Conservation (phyloP, 1,139 yeast species). For the Geotrichum restrictum region DNA sequence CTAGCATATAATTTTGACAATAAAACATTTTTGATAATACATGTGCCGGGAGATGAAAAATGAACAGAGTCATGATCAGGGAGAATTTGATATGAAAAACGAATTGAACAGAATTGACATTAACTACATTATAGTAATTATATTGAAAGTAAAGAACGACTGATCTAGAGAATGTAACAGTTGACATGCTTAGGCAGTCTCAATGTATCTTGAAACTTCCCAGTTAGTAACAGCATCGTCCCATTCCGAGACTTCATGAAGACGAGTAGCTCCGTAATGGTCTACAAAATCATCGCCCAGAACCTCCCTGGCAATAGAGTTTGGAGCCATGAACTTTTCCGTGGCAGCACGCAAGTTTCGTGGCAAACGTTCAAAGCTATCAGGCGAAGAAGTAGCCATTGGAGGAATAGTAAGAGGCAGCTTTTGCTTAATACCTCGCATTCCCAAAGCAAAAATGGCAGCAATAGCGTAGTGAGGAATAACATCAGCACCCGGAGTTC, state of each 20-base stretch:
- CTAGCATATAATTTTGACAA: too few relatives aligned
- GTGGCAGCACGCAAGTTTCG: conserved; percentile 34
- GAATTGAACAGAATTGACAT: too few relatives aligned
- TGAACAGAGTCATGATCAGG: too few relatives aligned
- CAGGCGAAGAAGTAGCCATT: conserved; percentile 29
- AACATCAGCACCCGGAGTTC: conserved; percentile 42
- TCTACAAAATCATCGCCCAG: conserved; percentile 40
- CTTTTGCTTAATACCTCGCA: conserved; percentile 36
- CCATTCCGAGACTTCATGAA: conserved; percentile 36
- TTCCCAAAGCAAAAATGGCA: conserved; percentile 39
- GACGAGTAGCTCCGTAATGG: conserved; percentile 38
- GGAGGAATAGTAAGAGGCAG: conserved; percentile 34
- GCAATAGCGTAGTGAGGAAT: conserved; percentile 39
- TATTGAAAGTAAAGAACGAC: too few relatives aligned
- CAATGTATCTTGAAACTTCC: conserved; percentile 39
- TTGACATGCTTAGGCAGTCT: conserved; percentile 30
- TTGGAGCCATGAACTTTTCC: conserved; percentile 30
- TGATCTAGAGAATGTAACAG: too few relatives aligned
- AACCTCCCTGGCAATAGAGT: conserved; percentile 36
- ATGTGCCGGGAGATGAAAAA: too few relatives aligned
- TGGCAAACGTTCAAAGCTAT: conserved; percentile 34
- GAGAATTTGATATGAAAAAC: too few relatives aligned
- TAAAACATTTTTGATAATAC: too few relatives aligned
- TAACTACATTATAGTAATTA: too few relatives aligned
- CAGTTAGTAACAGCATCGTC: conserved; percentile 40